phyloP scores from a whole-genome alignment of 306 rosid genomes.

The Trichosanthes truncata region DNA sequence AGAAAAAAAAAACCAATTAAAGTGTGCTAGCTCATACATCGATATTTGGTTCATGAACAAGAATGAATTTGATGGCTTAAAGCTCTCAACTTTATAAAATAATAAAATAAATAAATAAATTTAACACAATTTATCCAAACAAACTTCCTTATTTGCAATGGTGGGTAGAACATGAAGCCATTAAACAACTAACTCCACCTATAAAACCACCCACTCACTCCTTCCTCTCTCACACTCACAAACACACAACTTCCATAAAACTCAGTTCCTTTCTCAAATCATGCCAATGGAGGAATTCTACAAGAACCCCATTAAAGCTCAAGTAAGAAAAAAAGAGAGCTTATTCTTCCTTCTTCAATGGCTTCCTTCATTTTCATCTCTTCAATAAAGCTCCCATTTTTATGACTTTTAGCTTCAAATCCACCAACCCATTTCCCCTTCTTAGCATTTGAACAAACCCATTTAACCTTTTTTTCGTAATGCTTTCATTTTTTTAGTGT shows the following conservation, averaged over 20 bases:
- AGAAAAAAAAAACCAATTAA: too few relatives aligned
- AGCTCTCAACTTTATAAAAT: neutral
- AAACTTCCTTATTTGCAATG: neutral
- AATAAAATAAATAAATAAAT: neutral
- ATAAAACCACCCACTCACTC: conserved; percentile 6
- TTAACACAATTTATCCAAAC: neutral
- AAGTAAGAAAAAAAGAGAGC: conserved; percentile 9
- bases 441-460: neutral
- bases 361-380: neutral
- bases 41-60: too few relatives aligned
- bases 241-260: neutral
- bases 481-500: neutral
- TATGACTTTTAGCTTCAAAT: neutral
- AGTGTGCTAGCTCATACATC: too few relatives aligned
- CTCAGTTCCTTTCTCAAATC: neutral
- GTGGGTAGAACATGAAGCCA: neutral
- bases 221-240: neutral
- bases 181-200: neutral
- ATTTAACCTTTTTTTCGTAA: neutral
- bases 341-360: neutral
- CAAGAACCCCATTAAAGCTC: conserved; percentile 7
- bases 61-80: neutral
- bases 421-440: neutral
- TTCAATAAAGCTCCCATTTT: neutral
- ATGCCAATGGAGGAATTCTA: neutral